Percentiles rank a stretch among this genome's conserved stretches.
These are phyloP conservation scores for Teunomyces stri DNA, from an alignment of 805 yeast genomes.

Conservation along the genomic window DNA sequence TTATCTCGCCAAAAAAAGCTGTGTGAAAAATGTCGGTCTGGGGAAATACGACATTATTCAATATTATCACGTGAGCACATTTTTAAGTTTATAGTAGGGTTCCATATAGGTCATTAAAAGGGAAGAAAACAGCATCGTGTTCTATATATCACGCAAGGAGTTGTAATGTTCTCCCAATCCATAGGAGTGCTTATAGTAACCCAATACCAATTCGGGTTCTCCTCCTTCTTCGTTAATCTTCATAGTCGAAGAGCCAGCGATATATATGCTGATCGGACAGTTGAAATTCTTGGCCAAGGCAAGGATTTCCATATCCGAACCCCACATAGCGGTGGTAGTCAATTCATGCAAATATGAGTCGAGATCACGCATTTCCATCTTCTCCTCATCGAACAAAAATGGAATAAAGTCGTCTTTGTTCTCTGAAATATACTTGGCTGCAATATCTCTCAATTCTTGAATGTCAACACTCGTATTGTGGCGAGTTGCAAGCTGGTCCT, in stretches of 20 bases:
- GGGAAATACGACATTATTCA: conserved; percentile 5
- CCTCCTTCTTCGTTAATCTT: conserved; percentile 58
- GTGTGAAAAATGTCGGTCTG: neutral
- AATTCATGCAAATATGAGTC: conserved; percentile 67
- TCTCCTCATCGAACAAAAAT: conserved; percentile 76
- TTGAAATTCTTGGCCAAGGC: conserved; percentile 73
- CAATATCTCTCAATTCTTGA: conserved; percentile 56
- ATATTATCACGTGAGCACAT: conserved; percentile 4
- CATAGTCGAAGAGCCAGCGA: conserved; percentile 72
- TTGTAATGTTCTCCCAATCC: conserved; percentile 96
- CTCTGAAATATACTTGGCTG: conserved; percentile 63
- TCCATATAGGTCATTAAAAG: too few relatives aligned
- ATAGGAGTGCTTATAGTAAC: conserved; percentile 78
- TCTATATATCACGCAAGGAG: conserved; percentile 41
- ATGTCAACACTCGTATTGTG: conserved; percentile 40
- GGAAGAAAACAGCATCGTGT: too few relatives aligned
- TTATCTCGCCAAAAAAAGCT: neutral
- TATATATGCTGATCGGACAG: conserved; percentile 71
- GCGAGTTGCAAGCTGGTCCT: conserved; percentile 68
- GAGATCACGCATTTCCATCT: conserved; percentile 61
- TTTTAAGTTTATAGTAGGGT: too few relatives aligned
- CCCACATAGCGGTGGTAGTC: conserved; percentile 87
- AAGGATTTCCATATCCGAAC: conserved; percentile 88
- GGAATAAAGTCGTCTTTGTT: conserved; percentile 76
- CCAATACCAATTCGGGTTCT: conserved; percentile 58